Conservation (phyloP, 1,284 basidiomycete species). For the Cutaneotrichosporon dermatis region DNA sequence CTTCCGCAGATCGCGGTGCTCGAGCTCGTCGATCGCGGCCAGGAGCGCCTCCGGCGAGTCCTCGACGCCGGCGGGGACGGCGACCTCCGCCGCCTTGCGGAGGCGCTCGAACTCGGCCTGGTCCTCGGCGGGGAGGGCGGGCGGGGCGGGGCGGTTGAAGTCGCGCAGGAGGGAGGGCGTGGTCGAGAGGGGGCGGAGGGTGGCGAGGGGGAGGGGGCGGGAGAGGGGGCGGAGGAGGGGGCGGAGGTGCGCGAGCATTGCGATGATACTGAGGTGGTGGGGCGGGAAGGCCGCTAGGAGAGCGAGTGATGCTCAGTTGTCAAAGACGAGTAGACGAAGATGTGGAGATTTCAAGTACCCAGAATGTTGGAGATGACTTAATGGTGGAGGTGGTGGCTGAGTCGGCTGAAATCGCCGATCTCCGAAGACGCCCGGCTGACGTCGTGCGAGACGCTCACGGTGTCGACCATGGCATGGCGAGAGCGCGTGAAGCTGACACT, state of each 20-base stretch:
- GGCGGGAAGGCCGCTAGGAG: too few relatives aligned
- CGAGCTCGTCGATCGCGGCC: neutral
- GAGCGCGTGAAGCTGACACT: too few relatives aligned
- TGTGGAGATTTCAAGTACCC: too few relatives aligned
- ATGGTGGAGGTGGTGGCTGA: neutral
- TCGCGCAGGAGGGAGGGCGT: neutral
- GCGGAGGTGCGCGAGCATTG: neutral
- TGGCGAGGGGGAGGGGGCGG: neutral
- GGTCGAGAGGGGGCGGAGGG: neutral
- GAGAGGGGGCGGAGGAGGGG: neutral
- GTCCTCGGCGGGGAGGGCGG: slow-evolving; percentile 42
- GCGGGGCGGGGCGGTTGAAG: slow-evolving; percentile 44
- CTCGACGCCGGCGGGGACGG: slow-evolving; percentile 16
- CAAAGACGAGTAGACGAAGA: too few relatives aligned
- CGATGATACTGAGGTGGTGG: too few relatives aligned
- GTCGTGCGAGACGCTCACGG: too few relatives aligned
- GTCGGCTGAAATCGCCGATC: slow-evolving; percentile 5
- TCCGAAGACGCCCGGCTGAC: neutral
- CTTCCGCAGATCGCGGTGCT: slow-evolving; percentile 53
- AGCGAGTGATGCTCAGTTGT: too few relatives aligned
- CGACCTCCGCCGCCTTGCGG: slow-evolving; percentile 36
- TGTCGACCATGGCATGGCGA: too few relatives aligned
- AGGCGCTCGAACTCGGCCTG: slow-evolving; percentile 50
- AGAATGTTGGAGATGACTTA: too few relatives aligned
- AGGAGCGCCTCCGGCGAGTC: slow-evolving; percentile 1